Evolutionary conservation across 768 basidiomycete species (phyloP), one percentile per base, ranked within the genome.

Genomic region (Podaxis sp.): DNA sequence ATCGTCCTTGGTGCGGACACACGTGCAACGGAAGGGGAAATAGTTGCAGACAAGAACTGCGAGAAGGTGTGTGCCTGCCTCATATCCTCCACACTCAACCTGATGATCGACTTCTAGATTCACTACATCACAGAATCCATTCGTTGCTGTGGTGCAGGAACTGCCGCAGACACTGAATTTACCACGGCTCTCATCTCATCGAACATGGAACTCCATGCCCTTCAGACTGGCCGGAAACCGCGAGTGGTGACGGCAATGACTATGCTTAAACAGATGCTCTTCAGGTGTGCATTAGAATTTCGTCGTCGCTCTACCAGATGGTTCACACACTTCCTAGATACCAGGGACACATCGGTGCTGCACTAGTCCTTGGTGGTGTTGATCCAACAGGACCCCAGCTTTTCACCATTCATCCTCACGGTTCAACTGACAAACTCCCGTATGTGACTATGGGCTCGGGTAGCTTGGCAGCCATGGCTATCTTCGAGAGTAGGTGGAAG

Each of bases 391-490:
- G 97, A 15, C 84, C 96, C 11, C 95, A 99, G 63, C 87, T 99
- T 13, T 99, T 96, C 80, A 98, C 96, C 13, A 88, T 99, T 67
- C 87, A 90, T 64, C 95, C 97, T 0, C 96, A 99, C 76, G 97
- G 97, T 3, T 97, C 95, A 13, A 99, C 96, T 0, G 97, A 99
- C 79, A 99, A 99, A 76, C 82, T 99, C 22, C 97, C 97, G 0
- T 99, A 96, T 70, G 96, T 99, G 40, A 98, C 97, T 0, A 98
- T 99, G 96, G 97, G 97, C 38, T 95, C 93, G 2, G 97, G 97
- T 64, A 91, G 88, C 70, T 80, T 98, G 57, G 97, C 97, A 2
- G 97, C 97, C 17, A 99, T 99, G 97, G 96, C 96, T 9, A 90
- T 99, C 12, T 99, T 99, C 67, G 97, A 99, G 75, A 87, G 83